phyloP scores from a whole-genome alignment of 768 basidiomycete species.

The Podaxis sp. region DNA sequence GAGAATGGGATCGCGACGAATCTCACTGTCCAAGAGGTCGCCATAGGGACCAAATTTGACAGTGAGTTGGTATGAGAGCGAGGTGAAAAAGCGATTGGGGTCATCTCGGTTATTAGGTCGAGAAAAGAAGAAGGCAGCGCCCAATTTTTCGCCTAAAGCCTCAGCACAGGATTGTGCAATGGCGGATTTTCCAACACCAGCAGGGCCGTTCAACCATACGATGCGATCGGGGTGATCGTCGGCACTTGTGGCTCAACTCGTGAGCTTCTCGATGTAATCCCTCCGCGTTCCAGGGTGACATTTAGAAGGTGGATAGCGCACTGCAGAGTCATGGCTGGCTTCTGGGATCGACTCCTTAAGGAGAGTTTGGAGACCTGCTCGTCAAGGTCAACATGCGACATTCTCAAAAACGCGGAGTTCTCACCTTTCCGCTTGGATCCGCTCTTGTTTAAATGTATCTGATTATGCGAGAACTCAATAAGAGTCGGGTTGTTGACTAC shows the following conservation, averaged over 20 bases:
- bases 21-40: neutral
- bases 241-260: neutral
- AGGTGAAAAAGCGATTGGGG: neutral
- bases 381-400: no score
- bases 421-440: no score
- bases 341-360: no score
- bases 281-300: neutral
- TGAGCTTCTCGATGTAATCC: neutral
- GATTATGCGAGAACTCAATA: no score
- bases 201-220: neutral
- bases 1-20: neutral
- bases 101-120: neutral
- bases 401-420: no score
- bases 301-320: neutral
- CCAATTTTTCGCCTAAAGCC: neutral
- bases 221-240: neutral
- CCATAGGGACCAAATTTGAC: neutral
- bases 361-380: no score
- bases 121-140: neutral
- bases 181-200: neutral
- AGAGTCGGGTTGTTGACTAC: no score
- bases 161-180: conserved; percentile 2
- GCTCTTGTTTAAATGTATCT: no score
- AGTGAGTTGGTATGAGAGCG: neutral
- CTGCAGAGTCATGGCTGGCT: neutral